phyloP scores from a whole-genome alignment of 2,329 filamentous ascomycete genomes.

The Scortechinia acanthostroma region DNA sequence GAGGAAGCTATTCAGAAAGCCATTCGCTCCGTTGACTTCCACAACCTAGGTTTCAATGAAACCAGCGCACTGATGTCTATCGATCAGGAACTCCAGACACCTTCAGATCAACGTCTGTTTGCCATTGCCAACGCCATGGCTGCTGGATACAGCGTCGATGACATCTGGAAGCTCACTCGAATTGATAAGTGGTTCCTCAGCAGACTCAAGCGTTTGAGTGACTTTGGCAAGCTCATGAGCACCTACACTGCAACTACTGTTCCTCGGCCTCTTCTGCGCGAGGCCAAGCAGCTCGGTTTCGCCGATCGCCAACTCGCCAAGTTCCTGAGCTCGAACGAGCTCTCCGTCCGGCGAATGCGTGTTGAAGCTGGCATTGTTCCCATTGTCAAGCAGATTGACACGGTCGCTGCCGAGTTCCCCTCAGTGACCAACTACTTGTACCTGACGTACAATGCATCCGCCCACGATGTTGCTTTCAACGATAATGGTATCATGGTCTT shows the following conservation, averaged over 20 bases:
- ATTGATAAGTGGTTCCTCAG: conserved; percentile 98
- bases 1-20: conserved; percentile 98
- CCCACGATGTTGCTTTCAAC: conserved; percentile 76
- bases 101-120: conserved; percentile 93
- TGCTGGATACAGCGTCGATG: conserved; percentile 84
- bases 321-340: conserved; percentile 90
- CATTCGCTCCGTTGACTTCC: conserved; percentile 87
- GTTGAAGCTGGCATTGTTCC: conserved; percentile 82
- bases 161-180: conserved; percentile 96
- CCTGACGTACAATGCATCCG: conserved; percentile 85
- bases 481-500: conserved; percentile 95
- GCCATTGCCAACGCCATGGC: conserved; percentile 98
- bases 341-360: conserved; percentile 76
- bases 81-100: conserved; percentile 90
- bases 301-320: conserved; percentile 87
- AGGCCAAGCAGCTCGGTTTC: conserved; percentile 91
- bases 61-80: conserved; percentile 83
- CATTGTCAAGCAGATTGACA: conserved; percentile 96
- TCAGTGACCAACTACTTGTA: conserved; percentile 94
- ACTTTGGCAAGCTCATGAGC: conserved; percentile 77
- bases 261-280: conserved; percentile 61
- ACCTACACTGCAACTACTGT: conserved; percentile 59
- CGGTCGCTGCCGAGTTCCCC: conserved; percentile 93
- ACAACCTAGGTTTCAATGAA: conserved; percentile 91
- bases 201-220: conserved; percentile 81